phyloP scores from a whole-genome alignment of 306 rosid genomes.

The Sicyos edulis region DNA sequence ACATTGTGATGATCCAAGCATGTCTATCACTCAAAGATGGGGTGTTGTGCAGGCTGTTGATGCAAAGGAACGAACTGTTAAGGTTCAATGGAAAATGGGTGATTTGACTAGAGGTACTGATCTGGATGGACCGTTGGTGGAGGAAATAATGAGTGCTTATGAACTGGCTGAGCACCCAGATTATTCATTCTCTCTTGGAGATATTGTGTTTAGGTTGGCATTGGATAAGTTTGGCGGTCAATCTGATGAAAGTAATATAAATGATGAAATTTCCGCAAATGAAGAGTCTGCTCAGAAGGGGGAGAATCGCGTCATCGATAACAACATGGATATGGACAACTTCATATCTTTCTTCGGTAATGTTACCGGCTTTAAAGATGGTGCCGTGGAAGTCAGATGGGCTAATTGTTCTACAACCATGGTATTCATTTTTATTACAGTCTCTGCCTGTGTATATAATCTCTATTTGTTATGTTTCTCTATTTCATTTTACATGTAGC shows the following conservation, averaged over 20 bases:
- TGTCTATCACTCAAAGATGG: constrained; percentile 56
- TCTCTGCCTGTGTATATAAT: not conserved
- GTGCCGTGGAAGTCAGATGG: constrained; percentile 87
- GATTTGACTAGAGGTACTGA: constrained; percentile 28
- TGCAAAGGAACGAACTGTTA: constrained; percentile 78
- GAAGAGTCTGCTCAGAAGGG: constrained; percentile 35
- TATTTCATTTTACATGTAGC: constrained; percentile 9
- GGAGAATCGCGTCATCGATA: constrained; percentile 26
- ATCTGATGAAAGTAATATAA: constrained; percentile 32
- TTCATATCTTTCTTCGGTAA: constrained; percentile 62
- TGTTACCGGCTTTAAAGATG: constrained; percentile 59
- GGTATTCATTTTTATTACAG: constrained; percentile 36
- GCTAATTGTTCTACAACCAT: constrained; percentile 60
- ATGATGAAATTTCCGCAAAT: constrained; percentile 27
- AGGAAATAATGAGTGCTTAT: constrained; percentile 83
- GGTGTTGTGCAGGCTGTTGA: constrained; percentile 77
- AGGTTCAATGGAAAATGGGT: constrained; percentile 58
- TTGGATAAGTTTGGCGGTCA: constrained; percentile 44
- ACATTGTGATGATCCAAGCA: constrained; percentile 53
- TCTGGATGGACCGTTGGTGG: constrained; percentile 39
- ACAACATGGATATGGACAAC: constrained; percentile 32
- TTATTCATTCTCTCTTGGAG: constrained; percentile 66
- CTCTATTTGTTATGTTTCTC: not conserved
- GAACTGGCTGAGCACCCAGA: constrained; percentile 89
- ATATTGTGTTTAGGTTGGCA: constrained; percentile 67